Conservation (phyloP, 2,329 filamentous ascomycete species). For the Dactylellina haptotyla region DNA sequence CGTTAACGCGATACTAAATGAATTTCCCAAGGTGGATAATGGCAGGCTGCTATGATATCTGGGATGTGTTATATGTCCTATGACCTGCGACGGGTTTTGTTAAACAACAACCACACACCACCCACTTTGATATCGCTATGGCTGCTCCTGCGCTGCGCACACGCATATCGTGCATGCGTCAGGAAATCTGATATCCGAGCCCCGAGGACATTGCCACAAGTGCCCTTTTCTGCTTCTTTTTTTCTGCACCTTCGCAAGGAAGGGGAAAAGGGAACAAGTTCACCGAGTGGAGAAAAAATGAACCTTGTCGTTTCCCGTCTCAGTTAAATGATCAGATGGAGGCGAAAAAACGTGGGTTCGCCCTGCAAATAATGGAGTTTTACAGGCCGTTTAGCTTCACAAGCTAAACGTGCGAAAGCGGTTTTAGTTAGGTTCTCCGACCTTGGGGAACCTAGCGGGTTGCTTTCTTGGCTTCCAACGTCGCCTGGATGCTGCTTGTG, state of each 20-base stretch:
- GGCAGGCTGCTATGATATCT: slow-evolving; percentile 22
- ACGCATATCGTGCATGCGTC: slow-evolving; percentile 8
- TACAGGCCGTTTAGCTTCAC: slow-evolving; percentile 4
- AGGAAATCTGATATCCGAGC: too few species aligned
- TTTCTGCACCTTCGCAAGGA: too few species aligned
- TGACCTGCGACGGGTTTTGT: slow-evolving; percentile 11
- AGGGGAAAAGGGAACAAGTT: too few species aligned
- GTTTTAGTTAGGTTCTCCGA: too few species aligned
- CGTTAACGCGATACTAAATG: too few species aligned
- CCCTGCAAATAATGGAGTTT: slow-evolving; percentile 11
- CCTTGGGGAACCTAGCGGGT: too few species aligned
- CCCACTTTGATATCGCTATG: not conserved
- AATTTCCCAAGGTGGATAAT: too few species aligned
- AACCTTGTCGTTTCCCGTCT: slow-evolving; percentile 19
- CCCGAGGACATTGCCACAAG: slow-evolving; percentile 14
- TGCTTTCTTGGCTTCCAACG: too few species aligned
- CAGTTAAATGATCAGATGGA: slow-evolving; percentile 30
- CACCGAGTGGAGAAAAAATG: slow-evolving; percentile 1
- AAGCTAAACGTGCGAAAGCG: too few species aligned
- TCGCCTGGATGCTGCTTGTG: too few species aligned
- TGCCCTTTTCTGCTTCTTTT: too few species aligned
- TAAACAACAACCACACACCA: slow-evolving; percentile 7
- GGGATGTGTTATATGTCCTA: slow-evolving; percentile 23
- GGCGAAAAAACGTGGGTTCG: slow-evolving; percentile 30
- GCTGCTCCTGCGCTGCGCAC: too few species aligned